Percentiles rank a stretch among this genome's conserved stretches.
Conservation (phyloP, 345 rosid genomes). For the Litchi chinensis region DNA sequence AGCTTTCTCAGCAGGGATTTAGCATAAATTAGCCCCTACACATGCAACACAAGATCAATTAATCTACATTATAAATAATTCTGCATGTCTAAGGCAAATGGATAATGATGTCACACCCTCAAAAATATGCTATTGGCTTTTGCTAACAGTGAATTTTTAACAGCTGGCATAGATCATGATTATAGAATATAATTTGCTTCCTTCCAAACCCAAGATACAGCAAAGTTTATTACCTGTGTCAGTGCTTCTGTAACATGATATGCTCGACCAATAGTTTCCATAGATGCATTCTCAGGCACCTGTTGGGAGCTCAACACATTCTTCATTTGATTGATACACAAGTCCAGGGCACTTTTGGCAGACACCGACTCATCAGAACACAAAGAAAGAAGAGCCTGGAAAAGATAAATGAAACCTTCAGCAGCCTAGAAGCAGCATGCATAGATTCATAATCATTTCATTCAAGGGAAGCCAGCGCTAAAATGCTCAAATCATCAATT, state of each 20-base stretch:
- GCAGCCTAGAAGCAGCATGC: conserved; percentile 13
- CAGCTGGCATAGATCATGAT: neutral
- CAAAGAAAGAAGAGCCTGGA: conserved; percentile 87
- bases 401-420: conserved; percentile 29
- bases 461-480: neutral
- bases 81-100: neutral
- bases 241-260: conserved; percentile 90
- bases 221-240: conserved; percentile 64
- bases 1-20: conserved; percentile 82
- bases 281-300: conserved; percentile 83
- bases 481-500: conserved; percentile 9
- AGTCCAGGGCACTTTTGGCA: conserved; percentile 80
- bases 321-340: conserved; percentile 86
- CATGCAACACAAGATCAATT: conserved; percentile 18
- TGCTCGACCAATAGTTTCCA: conserved; percentile 90
- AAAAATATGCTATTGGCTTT: conserved; percentile 5
- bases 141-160: conserved; percentile 7
- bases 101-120: neutral
- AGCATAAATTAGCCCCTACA: conserved; percentile 85
- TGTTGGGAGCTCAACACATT: conserved; percentile 76
- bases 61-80: neutral
- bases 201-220: neutral
- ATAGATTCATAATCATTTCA: conserved; percentile 5
- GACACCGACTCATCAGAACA: conserved; percentile 86
- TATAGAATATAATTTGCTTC: neutral